Evolutionary conservation across 345 rosid genomes (phyloP).

Genomic region (Gossypium mustelinum): DNA sequence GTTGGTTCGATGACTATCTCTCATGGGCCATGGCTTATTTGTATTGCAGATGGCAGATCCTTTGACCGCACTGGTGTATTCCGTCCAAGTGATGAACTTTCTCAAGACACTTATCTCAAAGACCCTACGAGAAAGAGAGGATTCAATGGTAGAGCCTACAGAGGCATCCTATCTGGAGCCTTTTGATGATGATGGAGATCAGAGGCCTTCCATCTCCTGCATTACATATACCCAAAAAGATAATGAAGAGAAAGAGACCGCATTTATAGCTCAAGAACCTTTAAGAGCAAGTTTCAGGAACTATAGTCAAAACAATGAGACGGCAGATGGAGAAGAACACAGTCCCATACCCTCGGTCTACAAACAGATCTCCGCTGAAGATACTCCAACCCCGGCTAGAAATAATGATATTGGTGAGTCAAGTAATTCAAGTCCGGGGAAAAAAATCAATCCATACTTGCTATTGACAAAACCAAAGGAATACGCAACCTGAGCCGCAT

Average conservation of each 20-base stretch:
- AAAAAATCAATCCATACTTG: slow-evolving; percentile 29
- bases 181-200: slow-evolving; percentile 56
- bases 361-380: slow-evolving; percentile 14
- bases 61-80: slow-evolving; percentile 85
- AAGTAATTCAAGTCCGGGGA: slow-evolving; percentile 26
- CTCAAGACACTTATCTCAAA: slow-evolving; percentile 66
- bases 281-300: slow-evolving; percentile 22
- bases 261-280: slow-evolving; percentile 37
- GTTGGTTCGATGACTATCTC: neutral
- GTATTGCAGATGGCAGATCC: slow-evolving; percentile 86
- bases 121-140: slow-evolving; percentile 62
- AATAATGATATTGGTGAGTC: slow-evolving; percentile 29
- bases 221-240: slow-evolving; percentile 24
- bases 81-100: slow-evolving; percentile 96
- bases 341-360: slow-evolving; percentile 15
- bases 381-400: slow-evolving; percentile 15
- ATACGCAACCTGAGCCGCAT: slow-evolving; percentile 12
- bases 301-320: slow-evolving; percentile 26
- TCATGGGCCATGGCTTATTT: slow-evolving; percentile 14
- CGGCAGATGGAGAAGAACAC: slow-evolving; percentile 26
- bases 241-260: slow-evolving; percentile 36
- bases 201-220: slow-evolving; percentile 39
- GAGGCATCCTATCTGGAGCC: slow-evolving; percentile 44
- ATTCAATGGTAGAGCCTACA: slow-evolving; percentile 41
- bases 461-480: slow-evolving; percentile 6